Conservation (phyloP, 139 green algal genomes). For the Diplosphaera chodatii region DNA sequence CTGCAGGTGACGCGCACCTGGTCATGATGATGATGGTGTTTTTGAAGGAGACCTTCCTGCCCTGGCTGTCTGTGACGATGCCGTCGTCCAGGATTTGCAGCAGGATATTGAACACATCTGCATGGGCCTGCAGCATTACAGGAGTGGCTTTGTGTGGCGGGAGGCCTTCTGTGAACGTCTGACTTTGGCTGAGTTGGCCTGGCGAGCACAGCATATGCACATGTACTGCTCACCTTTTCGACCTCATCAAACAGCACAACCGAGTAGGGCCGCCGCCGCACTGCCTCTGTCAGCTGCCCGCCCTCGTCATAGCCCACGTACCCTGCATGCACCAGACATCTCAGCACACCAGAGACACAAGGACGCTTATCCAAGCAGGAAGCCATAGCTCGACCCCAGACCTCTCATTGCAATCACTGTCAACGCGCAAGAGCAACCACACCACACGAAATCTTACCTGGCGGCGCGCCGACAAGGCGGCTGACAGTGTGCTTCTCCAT, state of each 20-base stretch:
- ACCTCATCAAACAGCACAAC: conserved; percentile 65
- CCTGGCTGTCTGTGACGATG: conserved; percentile 72
- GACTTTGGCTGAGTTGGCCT: too few species aligned
- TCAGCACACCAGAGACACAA: conserved; percentile 87
- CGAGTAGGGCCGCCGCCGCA: conserved; percentile 37
- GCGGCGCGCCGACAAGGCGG: conserved; percentile 84
- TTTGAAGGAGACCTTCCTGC: conserved; percentile 90
- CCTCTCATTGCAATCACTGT: too few species aligned
- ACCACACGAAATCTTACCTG: too few species aligned
- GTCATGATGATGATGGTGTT: conserved; percentile 96
- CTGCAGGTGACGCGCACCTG: too few species aligned
- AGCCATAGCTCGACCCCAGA: too few species aligned
- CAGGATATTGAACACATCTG: conserved; percentile 85
- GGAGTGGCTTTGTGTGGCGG: too few species aligned
- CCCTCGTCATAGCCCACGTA: conserved; percentile 97
- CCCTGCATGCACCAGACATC: conserved; percentile 95
- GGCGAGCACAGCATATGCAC: too few species aligned
- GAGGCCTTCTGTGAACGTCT: too few species aligned
- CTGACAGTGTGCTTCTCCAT: conserved; percentile 88
- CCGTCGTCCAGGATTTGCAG: conserved; percentile 81
- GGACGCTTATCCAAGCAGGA: neutral
- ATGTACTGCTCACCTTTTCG: too few species aligned
- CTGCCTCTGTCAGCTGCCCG: conserved; percentile 91
- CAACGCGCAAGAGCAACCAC: too few species aligned
- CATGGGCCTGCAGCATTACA: too few species aligned